Evolutionary conservation across 768 basidiomycete species (phyloP), one percentile per base, ranked within the genome.

Genomic region (Termitomyces sp.): DNA sequence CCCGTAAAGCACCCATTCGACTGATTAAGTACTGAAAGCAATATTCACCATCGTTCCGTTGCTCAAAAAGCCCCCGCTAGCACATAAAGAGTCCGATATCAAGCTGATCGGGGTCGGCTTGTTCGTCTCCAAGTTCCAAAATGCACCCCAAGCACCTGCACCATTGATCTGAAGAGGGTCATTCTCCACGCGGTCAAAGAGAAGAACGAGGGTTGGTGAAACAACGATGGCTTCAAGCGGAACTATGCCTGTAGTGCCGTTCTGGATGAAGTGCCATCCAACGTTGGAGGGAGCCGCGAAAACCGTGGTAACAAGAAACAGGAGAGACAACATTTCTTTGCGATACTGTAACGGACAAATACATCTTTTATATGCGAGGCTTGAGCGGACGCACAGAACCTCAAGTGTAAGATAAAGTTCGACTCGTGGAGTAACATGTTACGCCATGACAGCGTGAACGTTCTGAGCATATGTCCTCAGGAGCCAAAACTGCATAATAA

Each of bases 111-210:
- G 68, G 15, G 74, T 72, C 1, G 74, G 71, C 6, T 69, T 73
- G 44, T 77, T 75, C 1, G 78, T 79, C 61, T 73, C 69, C 12
- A 81, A 64, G 58, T 81, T 72, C 66, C 79, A 75, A 16, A 81
- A 68, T 7, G 76, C 78, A 33, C 76, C 77, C 81, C 80, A 81
- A 8, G 80, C 80, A 18, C 77, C 68, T 60, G 80, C 79, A 1
- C 75, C 76, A 55, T 79, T 71, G 57, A 81, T 69, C 22, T 66
- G 71, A 1, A 81, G 67, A 13, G 79, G 75, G 46, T 82, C 80
- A 59, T 80, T 71, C 48, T 64, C 55, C 20, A 58, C 63, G 18
- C 63, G 63, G 24, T 64, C 63, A n/a, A 70, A 71, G 58, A 71
- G 65, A 12, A 72, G 33, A 16, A 67, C 63, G 9, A 70, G 63